Evolutionary conservation across 2,329 filamentous ascomycete genomes (phyloP).

Genomic region (Trichophyton simii): DNA sequence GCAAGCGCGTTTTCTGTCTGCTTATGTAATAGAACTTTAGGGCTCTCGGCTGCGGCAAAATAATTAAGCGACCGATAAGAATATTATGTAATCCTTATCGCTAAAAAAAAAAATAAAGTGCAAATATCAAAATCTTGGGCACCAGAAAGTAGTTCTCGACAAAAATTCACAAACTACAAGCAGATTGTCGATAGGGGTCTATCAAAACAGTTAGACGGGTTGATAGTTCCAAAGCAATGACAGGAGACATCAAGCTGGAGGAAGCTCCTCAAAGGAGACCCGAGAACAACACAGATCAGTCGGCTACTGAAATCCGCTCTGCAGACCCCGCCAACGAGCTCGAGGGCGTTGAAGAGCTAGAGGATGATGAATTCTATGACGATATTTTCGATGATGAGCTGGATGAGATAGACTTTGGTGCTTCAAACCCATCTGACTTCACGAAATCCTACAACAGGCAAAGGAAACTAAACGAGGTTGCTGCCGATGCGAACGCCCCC

Average conservation of each 20-base stretch:
- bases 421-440: conserved; percentile 52
- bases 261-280: neutral
- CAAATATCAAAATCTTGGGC: neutral
- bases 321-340: conserved; percentile 15
- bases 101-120: neutral
- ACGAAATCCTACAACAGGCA: conserved; percentile 86
- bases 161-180: neutral
- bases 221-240: neutral
- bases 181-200: neutral
- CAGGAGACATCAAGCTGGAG: neutral
- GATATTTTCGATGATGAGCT: conserved; percentile 44
- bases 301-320: neutral
- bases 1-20: neutral
- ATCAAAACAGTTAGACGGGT: neutral
- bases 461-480: conserved; percentile 49
- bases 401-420: conserved; percentile 43
- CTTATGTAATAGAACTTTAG: neutral
- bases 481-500: conserved; percentile 37
- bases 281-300: neutral
- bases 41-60: neutral
- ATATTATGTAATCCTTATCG: neutral
- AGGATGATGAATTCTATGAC: conserved; percentile 52
- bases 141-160: neutral
- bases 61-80: neutral
- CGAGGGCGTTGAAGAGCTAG: conserved; percentile 35